Conservation (phyloP, 202 grass and related monocot genomes). For the Hordeum pubiflorum region DNA sequence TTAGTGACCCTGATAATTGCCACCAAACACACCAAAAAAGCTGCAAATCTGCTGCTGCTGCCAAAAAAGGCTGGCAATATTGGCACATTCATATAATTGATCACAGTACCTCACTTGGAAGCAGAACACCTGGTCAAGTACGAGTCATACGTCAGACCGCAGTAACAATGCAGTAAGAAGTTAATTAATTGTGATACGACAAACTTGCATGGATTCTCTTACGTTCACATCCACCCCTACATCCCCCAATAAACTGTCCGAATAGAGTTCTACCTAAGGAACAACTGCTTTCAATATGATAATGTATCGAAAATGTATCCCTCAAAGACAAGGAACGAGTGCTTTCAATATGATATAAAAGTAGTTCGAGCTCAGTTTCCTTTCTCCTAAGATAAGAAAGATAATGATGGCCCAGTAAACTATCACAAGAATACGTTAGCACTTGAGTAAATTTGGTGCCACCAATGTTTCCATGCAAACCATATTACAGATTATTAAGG, state of each 20-base stretch:
- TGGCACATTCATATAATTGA: conserved; percentile 59
- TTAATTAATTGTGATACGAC: neutral
- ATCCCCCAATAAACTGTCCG: neutral
- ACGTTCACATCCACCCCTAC: neutral
- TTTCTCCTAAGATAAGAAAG: conserved; percentile 21
- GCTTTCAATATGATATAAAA: conserved; percentile 5
- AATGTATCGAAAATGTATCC: neutral
- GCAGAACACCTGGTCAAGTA: conserved; percentile 32
- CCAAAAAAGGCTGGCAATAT: conserved; percentile 46
- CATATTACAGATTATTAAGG: neutral
- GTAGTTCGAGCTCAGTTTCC: neutral
- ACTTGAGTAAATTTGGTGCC: conserved; percentile 22
- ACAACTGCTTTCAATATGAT: conserved; percentile 10
- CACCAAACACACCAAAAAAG: conserved; percentile 41
- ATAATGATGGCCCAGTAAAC: neutral
- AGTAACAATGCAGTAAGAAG: conserved; percentile 26
- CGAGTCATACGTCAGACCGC: neutral
- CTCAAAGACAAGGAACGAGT: conserved; percentile 14
- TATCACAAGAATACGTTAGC: neutral
- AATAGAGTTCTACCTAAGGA: neutral
- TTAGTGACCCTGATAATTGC: conserved; percentile 55
- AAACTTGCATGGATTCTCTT: neutral
- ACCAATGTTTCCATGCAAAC: neutral
- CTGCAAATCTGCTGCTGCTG: conserved; percentile 41
- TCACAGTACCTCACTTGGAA: conserved; percentile 37